A percentile compares a stretch with the other conserved stretches of the same genome.
These are phyloP conservation scores for Macrotyloma uniflorum DNA, from an alignment of 306 rosid genomes.

Conservation along the genomic window DNA sequence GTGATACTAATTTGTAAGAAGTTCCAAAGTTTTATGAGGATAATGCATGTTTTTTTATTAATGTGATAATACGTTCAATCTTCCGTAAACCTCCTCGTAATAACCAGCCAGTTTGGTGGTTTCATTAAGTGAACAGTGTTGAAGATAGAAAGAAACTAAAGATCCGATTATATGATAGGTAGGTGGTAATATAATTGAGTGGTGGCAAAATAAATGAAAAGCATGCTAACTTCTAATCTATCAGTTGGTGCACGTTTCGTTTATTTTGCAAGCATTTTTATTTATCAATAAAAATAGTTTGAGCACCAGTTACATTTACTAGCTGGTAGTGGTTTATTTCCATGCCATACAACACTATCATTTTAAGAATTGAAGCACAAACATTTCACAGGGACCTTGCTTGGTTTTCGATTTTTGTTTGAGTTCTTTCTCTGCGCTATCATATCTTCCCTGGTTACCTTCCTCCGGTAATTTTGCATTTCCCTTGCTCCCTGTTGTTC, in stretches of 20 bases:
- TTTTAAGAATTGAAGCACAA: slow-evolving; percentile 59
- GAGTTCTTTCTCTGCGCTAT: slow-evolving; percentile 51
- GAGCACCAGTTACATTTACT: slow-evolving; percentile 2
- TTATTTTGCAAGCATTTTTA: background rate
- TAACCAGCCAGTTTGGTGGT: background rate
- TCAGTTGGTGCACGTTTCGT: background rate
- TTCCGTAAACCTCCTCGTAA: too few relatives aligned
- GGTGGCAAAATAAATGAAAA: background rate
- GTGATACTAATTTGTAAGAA: background rate
- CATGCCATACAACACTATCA: background rate
- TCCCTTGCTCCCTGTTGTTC: slow-evolving; percentile 45
- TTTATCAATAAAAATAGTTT: background rate
- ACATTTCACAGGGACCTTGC: slow-evolving; percentile 51
- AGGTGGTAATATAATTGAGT: background rate
- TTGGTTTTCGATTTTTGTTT: slow-evolving; percentile 47
- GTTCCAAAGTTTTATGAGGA: background rate
- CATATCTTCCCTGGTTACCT: slow-evolving; percentile 40
- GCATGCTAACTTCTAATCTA: background rate
- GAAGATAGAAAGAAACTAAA: background rate
- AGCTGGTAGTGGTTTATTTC: background rate
- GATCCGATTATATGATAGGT: background rate
- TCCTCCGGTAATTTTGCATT: slow-evolving; percentile 44
- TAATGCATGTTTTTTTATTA: background rate
- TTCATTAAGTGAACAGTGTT: background rate
- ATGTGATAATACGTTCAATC: background rate